These are phyloP conservation scores for Yarrowia galli DNA, from an alignment of 1,139 yeast genomes.

Conservation along the genomic window DNA sequence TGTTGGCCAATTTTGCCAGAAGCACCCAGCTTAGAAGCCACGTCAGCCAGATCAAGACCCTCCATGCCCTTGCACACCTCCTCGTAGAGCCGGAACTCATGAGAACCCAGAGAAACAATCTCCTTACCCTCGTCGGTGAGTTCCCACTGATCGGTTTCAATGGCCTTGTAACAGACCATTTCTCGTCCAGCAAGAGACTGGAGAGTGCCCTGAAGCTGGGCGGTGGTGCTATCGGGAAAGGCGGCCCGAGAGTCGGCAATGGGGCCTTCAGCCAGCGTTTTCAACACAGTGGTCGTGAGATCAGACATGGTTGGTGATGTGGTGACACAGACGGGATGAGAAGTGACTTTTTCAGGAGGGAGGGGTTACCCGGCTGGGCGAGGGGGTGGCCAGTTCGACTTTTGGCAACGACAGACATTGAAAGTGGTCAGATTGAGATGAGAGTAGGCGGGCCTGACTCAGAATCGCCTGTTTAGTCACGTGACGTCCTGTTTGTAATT, in stretches of 20 bases:
- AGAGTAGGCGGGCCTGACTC: no score
- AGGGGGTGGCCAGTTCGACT: background rate
- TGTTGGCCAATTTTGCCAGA: conserved; percentile 95
- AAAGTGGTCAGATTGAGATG: no score
- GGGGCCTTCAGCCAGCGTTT: conserved; percentile 51
- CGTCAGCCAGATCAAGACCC: conserved; percentile 83
- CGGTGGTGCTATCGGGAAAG: conserved; percentile 62
- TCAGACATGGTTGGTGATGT: conserved; percentile 21
- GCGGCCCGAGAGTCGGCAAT: conserved; percentile 69
- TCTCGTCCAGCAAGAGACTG: conserved; percentile 85
- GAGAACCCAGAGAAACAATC: conserved; percentile 81
- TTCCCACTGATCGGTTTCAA: conserved; percentile 78
- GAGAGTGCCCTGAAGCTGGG: conserved; percentile 74
- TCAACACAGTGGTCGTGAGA: conserved; percentile 28
- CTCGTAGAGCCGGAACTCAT: conserved; percentile 81
- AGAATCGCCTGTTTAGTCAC: no score
- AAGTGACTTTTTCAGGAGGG: conserved; percentile 6
- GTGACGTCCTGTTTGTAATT: no score
- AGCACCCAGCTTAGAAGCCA: conserved; percentile 75
- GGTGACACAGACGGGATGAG: background rate
- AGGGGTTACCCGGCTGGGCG: conserved; percentile 7
- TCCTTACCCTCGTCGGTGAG: conserved; percentile 85
- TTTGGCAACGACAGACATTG: no score
- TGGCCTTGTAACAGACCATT: conserved; percentile 76
- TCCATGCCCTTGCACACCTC: conserved; percentile 78